Base-by-base conservation (phyloP, 108 stramenopile genomes). In the Cyclostephanos invisitatus region DNA sequence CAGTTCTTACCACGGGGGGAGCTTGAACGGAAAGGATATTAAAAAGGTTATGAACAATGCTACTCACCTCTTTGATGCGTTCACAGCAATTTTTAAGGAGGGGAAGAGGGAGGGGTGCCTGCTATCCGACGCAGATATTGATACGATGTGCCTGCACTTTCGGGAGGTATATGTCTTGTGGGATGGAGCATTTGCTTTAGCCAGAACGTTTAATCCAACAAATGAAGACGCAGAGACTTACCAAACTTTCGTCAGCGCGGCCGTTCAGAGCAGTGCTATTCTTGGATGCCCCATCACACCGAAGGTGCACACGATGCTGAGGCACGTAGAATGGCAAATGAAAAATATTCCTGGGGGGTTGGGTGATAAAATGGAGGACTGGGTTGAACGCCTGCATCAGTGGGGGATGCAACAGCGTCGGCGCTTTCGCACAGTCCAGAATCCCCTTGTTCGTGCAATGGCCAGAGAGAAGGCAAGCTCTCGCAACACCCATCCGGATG, bases 111-210 rank as follows among this genome's bases (percentile, higher is more conserved):
- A 61, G 20, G 60, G 32, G 27, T 61, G 59, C 14, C 4, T 35
- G 35, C 29, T 50, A n/a, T 37, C 48, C 11, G 18, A 51, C 22
- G 18, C 9, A 2, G 60, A 62, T 2, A 71, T 71, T 22, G 70
- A 71, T 25, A 2, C 28, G 4, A 22, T 62, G 17, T 71, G 70
- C 61, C 3, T 48, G 11, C 15, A 51, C 14, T 51, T 50, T 50
- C 20, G 29, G n/a, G 48, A 35, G 8, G 25, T 71, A 10, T 62
- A 35, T 37, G 21, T 71, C 18, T 54, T 71, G 32, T 71, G 70
- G 70, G 70, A 70, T 60, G 68, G 69, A 29, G 69, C 69, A 14
- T 70, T 70, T 48, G 58, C 69, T 46, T 70, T 46, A 22, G 68
- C 68, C 3, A 54, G 57, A 40, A 70, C 56, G 49, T 9, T 44